Percentiles rank a stretch among this genome's conserved stretches.
phyloP scores from a whole-genome alignment of 1,139 yeast genomes.

The Petasospora rhodanensis region DNA sequence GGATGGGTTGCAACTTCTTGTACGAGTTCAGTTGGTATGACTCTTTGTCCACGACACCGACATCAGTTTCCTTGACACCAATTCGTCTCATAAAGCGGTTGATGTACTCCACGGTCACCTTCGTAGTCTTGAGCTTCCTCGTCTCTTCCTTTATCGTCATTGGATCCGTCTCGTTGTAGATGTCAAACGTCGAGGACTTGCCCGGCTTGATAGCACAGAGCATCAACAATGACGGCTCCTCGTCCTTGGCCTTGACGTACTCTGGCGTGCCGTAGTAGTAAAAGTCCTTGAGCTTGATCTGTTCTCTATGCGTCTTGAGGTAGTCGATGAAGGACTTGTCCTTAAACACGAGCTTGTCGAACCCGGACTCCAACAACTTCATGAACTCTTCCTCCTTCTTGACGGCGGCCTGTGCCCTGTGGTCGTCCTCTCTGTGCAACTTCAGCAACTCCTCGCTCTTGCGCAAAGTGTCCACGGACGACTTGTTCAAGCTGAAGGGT shows the following conservation, averaged over 20 bases:
- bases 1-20: no score
- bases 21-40: no score
- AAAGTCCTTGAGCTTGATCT: conserved; percentile 15
- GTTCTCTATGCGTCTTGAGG: conserved; percentile 6
- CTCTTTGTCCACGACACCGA: no score
- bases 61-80: no score
- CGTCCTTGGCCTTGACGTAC: conserved; percentile 1
- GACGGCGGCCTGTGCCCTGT: conserved; percentile 8
- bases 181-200: no score
- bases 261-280: conserved; percentile 8
- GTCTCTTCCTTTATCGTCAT: conserved; percentile 1
- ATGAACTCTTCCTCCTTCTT: conserved; percentile 8
- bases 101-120: background rate
- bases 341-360: conserved; percentile 13
- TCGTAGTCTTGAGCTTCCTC: background rate
- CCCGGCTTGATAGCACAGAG: no score
- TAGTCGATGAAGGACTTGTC: conserved; percentile 14
- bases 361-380: conserved; percentile 3
- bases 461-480: conserved; percentile 5
- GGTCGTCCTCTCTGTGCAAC: conserved; percentile 15
- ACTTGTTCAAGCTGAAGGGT: conserved; percentile 3
- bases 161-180: conserved; percentile 3
- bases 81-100: no score
- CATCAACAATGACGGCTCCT: conserved; percentile 2
- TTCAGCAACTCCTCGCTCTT: conserved; percentile 9